Conservation (phyloP, 805 yeast genomes). For the Spathaspora arborariae region DNA sequence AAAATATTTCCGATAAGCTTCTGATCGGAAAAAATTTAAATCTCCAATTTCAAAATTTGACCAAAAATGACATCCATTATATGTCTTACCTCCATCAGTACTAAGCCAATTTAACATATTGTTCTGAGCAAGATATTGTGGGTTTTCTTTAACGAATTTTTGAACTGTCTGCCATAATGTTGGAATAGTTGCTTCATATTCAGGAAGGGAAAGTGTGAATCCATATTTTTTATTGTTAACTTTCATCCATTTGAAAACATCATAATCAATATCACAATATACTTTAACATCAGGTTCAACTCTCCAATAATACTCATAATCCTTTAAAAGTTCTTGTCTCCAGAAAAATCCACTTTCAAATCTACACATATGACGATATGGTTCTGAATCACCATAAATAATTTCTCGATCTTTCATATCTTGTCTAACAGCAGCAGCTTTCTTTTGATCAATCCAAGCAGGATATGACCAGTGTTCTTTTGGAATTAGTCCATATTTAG, state of each 20-base stretch:
- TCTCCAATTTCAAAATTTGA: constrained; percentile 80
- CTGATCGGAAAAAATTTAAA: constrained; percentile 66
- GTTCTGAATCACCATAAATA: constrained; percentile 71
- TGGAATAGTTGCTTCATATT: constrained; percentile 79
- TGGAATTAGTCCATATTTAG: constrained; percentile 77
- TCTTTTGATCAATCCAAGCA: constrained; percentile 67
- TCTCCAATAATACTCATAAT: constrained; percentile 87
- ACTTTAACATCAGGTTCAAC: constrained; percentile 81
- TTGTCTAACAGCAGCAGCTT: constrained; percentile 61
- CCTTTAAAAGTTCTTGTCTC: constrained; percentile 65
- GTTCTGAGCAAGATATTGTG: constrained; percentile 56
- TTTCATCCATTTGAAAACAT: constrained; percentile 78
- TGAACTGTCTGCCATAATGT: constrained; percentile 76
- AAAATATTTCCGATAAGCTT: constrained; percentile 65
- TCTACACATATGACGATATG: constrained; percentile 92
- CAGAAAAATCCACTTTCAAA: constrained; percentile 83
- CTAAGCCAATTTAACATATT: constrained; percentile 66
- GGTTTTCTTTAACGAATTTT: constrained; percentile 57
- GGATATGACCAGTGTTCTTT: constrained; percentile 83
- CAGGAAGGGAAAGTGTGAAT: constrained; percentile 76
- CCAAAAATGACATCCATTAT: constrained; percentile 86
- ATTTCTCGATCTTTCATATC: constrained; percentile 51
- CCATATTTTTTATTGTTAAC: constrained; percentile 76
- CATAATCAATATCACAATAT: constrained; percentile 78
- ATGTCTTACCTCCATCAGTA: constrained; percentile 72